These are phyloP conservation scores for Clitopilus passeckerianus DNA, from an alignment of 768 basidiomycete species.

Conservation along the genomic window DNA sequence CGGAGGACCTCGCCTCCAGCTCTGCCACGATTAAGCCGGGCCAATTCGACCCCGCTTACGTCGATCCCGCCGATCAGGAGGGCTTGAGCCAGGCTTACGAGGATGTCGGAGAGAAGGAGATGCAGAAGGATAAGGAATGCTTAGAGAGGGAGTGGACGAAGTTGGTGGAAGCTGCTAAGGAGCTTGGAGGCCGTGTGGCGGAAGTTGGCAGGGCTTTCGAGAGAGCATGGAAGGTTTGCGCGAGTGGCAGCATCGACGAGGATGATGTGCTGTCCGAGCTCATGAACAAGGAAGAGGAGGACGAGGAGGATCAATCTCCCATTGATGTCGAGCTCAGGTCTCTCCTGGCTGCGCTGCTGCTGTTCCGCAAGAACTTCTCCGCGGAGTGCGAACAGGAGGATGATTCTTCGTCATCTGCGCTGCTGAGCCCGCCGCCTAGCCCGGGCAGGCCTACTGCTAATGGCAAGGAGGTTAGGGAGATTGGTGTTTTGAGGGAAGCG, in stretches of 20 bases:
- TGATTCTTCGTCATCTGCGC: slow-evolving; percentile 8
- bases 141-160: slow-evolving; percentile 33
- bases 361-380: slow-evolving; percentile 59
- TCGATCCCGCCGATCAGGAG: background rate
- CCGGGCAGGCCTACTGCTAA: slow-evolving; percentile 18
- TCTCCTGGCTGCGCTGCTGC: slow-evolving; percentile 53
- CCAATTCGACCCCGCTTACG: background rate
- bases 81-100: slow-evolving; percentile 4
- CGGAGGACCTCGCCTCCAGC: slow-evolving; percentile 16
- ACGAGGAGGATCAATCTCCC: slow-evolving; percentile 17
- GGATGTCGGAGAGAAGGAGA: slow-evolving; percentile 16
- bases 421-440: slow-evolving; percentile 59
- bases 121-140: slow-evolving; percentile 24
- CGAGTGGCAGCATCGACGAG: slow-evolving; percentile 18
- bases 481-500: slow-evolving; percentile 42
- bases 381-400: background rate
- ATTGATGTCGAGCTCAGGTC: slow-evolving; percentile 44
- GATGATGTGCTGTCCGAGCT: slow-evolving; percentile 1
- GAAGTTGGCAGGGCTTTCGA: slow-evolving; percentile 54
- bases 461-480: slow-evolving; percentile 21
- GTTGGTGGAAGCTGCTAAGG: slow-evolving; percentile 51
- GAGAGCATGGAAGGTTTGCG: slow-evolving; percentile 42
- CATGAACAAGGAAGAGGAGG: background rate
- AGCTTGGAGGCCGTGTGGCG: slow-evolving; percentile 56
- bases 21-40: background rate